Percentiles rank a stretch among this genome's conserved stretches.
Conservation (phyloP, 2,329 filamentous ascomycete genomes). For the Cladosporium austrohemisphaericum region DNA sequence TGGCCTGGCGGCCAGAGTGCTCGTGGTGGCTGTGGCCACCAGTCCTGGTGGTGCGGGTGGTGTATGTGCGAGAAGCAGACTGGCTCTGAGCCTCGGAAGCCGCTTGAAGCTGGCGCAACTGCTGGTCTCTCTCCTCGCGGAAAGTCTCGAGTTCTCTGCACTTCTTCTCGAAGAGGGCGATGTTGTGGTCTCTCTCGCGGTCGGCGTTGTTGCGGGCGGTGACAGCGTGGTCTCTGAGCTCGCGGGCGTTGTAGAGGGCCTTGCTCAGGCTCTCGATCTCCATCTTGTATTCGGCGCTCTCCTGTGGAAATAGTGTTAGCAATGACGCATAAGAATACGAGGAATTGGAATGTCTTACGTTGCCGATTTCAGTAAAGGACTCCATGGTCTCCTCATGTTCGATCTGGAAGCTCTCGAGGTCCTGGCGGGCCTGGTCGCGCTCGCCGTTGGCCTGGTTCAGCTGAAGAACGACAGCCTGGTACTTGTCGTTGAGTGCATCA, state of each 20-base stretch:
- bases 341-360: no score
- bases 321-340: no score
- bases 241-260: slow-evolving; percentile 27
- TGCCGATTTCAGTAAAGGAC: background rate
- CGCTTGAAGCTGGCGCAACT: slow-evolving; percentile 2
- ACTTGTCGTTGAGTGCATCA: slow-evolving; percentile 24
- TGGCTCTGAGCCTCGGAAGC: background rate
- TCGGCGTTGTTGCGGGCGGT: slow-evolving; percentile 27
- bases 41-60: slow-evolving; percentile 1
- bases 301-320: background rate
- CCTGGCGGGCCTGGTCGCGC: slow-evolving; percentile 24
- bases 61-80: no score
- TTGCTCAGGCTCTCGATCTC: slow-evolving; percentile 30
- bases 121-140: slow-evolving; percentile 18
- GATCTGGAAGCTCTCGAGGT: slow-evolving; percentile 24
- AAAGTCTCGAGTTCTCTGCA: slow-evolving; percentile 28
- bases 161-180: slow-evolving; percentile 26
- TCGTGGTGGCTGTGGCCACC: slow-evolving; percentile 1
- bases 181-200: slow-evolving; percentile 25
- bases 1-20: background rate
- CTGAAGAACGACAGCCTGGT: slow-evolving; percentile 25
- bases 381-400: slow-evolving; percentile 30
- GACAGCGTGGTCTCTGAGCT: slow-evolving; percentile 32
- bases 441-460: slow-evolving; percentile 21
- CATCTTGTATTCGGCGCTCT: slow-evolving; percentile 18